Evolutionary conservation across 495 filamentous ascomycete genomes (phyloP).

Genomic region (Mytilinidion resinicola): DNA sequence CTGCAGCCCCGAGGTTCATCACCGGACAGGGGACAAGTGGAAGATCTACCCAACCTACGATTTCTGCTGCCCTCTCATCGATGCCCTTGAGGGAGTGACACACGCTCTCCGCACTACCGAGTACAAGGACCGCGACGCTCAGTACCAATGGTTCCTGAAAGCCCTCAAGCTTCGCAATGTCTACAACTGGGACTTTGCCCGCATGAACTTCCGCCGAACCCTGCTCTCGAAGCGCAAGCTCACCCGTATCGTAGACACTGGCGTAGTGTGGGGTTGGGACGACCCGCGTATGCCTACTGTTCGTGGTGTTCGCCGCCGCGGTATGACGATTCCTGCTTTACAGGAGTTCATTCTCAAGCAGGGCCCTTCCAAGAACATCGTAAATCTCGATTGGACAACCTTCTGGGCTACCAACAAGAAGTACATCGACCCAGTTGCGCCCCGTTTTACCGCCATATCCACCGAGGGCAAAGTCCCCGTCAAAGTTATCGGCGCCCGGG

Average conservation of each 20-base stretch:
- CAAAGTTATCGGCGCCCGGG: constrained; percentile 61
- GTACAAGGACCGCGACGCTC: constrained; percentile 93
- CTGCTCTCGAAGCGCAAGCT: constrained; percentile 93
- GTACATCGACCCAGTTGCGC: constrained; percentile 82
- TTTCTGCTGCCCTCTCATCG: constrained; percentile 86
- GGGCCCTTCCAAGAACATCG: constrained; percentile 81
- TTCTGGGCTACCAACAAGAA: constrained; percentile 97
- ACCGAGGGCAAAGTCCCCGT: constrained; percentile 62
- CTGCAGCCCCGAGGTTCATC: constrained; percentile 73
- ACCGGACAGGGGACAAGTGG: constrained; percentile 83
- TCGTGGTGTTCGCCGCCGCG: constrained; percentile 78
- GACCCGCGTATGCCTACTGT: constrained; percentile 94
- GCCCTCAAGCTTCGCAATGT: constrained; percentile 78
- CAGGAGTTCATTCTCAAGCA: constrained; percentile 91
- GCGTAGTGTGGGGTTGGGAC: constrained; percentile 87
- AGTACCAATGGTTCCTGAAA: constrained; percentile 95
- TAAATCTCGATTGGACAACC: constrained; percentile 81
- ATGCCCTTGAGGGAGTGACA: constrained; percentile 85
- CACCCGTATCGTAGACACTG: constrained; percentile 82
- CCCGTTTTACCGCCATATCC: constrained; percentile 74
- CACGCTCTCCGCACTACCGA: constrained; percentile 94
- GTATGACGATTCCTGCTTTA: constrained; percentile 83
- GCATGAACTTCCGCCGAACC: constrained; percentile 91
- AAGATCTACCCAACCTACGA: constrained; percentile 97
- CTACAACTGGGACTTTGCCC: constrained; percentile 95